Conservation (phyloP, 2,329 filamentous ascomycete genomes). For the Cordyceps pruinosa region DNA sequence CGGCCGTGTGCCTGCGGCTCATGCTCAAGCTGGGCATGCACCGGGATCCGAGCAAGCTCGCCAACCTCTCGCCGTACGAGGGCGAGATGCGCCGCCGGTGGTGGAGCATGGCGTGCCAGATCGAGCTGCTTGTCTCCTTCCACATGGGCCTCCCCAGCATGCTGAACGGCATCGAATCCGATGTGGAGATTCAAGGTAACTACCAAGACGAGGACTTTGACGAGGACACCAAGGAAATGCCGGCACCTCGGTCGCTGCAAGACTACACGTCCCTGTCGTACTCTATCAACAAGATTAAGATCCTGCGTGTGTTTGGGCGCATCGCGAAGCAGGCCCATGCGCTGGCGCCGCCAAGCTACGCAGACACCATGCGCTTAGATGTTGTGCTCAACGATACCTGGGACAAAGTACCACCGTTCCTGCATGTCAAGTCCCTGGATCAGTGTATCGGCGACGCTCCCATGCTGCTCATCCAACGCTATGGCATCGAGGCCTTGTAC, state of each 20-base stretch:
- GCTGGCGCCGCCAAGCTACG: slow-evolving; percentile 40
- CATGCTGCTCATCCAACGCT: slow-evolving; percentile 43
- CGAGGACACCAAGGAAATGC: slow-evolving; percentile 47
- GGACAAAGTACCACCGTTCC: slow-evolving; percentile 38
- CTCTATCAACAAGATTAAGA: slow-evolving; percentile 42
- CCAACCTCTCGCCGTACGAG: slow-evolving; percentile 43
- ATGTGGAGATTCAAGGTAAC: slow-evolving; percentile 55
- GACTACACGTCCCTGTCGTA: slow-evolving; percentile 56
- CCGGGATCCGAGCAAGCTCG: slow-evolving; percentile 46
- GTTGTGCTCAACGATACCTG: slow-evolving; percentile 38
- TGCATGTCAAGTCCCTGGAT: slow-evolving; percentile 41
- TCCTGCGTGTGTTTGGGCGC: slow-evolving; percentile 42
- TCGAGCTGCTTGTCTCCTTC: slow-evolving; percentile 59
- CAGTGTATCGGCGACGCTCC: slow-evolving; percentile 43
- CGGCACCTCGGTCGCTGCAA: slow-evolving; percentile 46
- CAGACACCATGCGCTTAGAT: slow-evolving; percentile 44
- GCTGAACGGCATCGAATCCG: slow-evolving; percentile 56
- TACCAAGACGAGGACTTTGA: slow-evolving; percentile 60
- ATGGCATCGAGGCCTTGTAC: slow-evolving; percentile 44
- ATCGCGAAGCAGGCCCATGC: slow-evolving; percentile 45
- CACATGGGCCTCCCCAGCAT: slow-evolving; percentile 62
- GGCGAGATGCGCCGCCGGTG: slow-evolving; percentile 48
- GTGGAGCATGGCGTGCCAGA: slow-evolving; percentile 49
- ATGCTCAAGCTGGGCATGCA: slow-evolving; percentile 55
- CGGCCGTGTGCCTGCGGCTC: slow-evolving; percentile 43